A percentile compares a stretch with the other conserved stretches of the same genome.
Evolutionary conservation across 768 basidiomycete genomes (phyloP).

Genomic region (Trametes cubensis): DNA sequence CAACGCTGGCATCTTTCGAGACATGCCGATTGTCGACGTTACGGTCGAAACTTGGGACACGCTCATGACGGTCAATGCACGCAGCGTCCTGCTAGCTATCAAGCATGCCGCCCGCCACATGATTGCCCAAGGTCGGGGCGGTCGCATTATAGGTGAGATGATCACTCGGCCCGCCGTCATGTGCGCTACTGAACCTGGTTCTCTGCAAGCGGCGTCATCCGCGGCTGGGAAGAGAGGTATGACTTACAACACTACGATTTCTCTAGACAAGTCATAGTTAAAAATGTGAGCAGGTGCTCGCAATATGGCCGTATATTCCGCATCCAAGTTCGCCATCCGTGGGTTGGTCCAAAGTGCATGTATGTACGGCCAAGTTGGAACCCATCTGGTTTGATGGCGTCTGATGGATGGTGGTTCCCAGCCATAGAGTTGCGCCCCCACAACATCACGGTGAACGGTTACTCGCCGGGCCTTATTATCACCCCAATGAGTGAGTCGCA

Average conservation of each 20-base stretch:
- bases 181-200: not conserved
- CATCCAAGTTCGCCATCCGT: constrained; percentile 32
- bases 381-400: too few species aligned
- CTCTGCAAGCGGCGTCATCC: constrained; percentile 16
- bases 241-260: not conserved
- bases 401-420: not conserved
- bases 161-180: not conserved
- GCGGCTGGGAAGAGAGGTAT: not conserved
- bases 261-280: too few species aligned
- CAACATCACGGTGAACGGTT: constrained; percentile 36
- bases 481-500: constrained; percentile 35
- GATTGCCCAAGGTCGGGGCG: constrained; percentile 46
- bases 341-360: constrained; percentile 30
- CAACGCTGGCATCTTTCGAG: constrained; percentile 29
- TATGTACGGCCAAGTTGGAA: not conserved
- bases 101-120: constrained; percentile 48
- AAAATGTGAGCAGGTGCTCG: not conserved
- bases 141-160: constrained; percentile 17
- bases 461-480: constrained; percentile 40
- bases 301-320: constrained; percentile 21
- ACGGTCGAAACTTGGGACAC: constrained; percentile 37
- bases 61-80: constrained; percentile 42
- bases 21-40: constrained; percentile 18
- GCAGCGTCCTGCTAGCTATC: constrained; percentile 44
- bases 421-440: constrained; percentile 24